Percentiles rank a stretch among this genome's conserved stretches.
These are phyloP conservation scores for Cyphellophora attinorum DNA, from an alignment of 2,329 filamentous ascomycete species.

Conservation along the genomic window DNA sequence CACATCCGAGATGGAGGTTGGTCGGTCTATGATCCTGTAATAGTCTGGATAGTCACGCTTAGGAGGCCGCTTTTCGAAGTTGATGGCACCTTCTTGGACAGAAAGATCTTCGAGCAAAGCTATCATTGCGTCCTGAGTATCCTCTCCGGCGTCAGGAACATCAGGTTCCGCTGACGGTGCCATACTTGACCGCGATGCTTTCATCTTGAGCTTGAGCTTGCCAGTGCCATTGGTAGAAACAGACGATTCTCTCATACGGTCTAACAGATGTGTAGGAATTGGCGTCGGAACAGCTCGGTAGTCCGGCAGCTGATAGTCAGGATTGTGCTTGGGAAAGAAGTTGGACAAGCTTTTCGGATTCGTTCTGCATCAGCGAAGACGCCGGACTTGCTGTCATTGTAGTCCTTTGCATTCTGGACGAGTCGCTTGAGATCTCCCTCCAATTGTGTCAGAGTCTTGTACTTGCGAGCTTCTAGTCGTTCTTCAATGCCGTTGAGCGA, in stretches of 20 bases:
- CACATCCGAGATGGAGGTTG: slow-evolving; percentile 66
- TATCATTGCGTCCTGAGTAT: slow-evolving; percentile 11
- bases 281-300: slow-evolving; percentile 69
- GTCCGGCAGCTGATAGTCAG: slow-evolving; percentile 60
- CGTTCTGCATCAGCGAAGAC: slow-evolving; percentile 78
- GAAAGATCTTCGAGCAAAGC: slow-evolving; percentile 15
- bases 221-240: slow-evolving; percentile 8
- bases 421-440: slow-evolving; percentile 84
- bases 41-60: slow-evolving; percentile 55
- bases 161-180: slow-evolving; percentile 7
- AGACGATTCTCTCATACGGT: slow-evolving; percentile 9
- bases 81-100: slow-evolving; percentile 17
- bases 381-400: slow-evolving; percentile 62
- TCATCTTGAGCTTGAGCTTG: slow-evolving; percentile 14
- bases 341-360: slow-evolving; percentile 79
- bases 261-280: slow-evolving; percentile 47
- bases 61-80: slow-evolving; percentile 54
- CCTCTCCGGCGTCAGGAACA: slow-evolving; percentile 5
- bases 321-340: slow-evolving; percentile 79
- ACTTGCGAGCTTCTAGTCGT: slow-evolving; percentile 60
- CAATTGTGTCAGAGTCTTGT: slow-evolving; percentile 60
- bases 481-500: slow-evolving; percentile 67
- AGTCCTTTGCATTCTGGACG: slow-evolving; percentile 79
- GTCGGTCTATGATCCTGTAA: slow-evolving; percentile 72
- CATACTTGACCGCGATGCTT: slow-evolving; percentile 13